Evolutionary conservation across 164 flowering plant species (phyloP).

Genomic region (Liriodendron chinense): DNA sequence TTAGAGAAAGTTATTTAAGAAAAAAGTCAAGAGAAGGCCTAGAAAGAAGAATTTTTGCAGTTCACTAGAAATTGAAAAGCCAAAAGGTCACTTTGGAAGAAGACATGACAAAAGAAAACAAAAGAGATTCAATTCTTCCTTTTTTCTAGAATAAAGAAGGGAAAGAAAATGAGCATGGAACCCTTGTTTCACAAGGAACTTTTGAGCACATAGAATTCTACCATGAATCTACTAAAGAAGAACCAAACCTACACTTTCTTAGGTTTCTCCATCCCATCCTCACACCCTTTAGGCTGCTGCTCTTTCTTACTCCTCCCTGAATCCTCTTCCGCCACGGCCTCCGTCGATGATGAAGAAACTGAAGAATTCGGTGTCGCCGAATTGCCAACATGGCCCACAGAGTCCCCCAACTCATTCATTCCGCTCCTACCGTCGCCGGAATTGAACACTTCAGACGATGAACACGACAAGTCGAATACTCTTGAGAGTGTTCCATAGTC

Average conservation of each 20-base stretch:
- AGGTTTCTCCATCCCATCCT: slow-evolving; percentile 43
- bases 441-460: slow-evolving; percentile 42
- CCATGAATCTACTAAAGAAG: neutral
- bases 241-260: slow-evolving; percentile 47
- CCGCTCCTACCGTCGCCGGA: slow-evolving; percentile 21
- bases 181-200: neutral
- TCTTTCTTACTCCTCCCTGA: slow-evolving; percentile 36
- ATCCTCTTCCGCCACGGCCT: slow-evolving; percentile 47
- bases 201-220: neutral
- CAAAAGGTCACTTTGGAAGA: neutral
- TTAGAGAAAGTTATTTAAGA: neutral
- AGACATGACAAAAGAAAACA: neutral
- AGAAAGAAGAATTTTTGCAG: slow-evolving; percentile 1
- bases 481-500: slow-evolving; percentile 31
- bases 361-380: slow-evolving; percentile 54
- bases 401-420: slow-evolving; percentile 7
- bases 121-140: neutral
- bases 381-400: slow-evolving; percentile 15
- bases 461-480: slow-evolving; percentile 44
- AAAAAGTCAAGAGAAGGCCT: neutral
- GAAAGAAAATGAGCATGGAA: neutral
- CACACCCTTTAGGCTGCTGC: slow-evolving; percentile 21
- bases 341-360: slow-evolving; percentile 55
- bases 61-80: neutral
- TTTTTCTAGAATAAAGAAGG: neutral